A percentile compares a stretch with the other conserved stretches of the same genome.
These are phyloP conservation scores for Chaetomium tenue DNA, from an alignment of 495 filamentous ascomycete genomes.

Conservation along the genomic window DNA sequence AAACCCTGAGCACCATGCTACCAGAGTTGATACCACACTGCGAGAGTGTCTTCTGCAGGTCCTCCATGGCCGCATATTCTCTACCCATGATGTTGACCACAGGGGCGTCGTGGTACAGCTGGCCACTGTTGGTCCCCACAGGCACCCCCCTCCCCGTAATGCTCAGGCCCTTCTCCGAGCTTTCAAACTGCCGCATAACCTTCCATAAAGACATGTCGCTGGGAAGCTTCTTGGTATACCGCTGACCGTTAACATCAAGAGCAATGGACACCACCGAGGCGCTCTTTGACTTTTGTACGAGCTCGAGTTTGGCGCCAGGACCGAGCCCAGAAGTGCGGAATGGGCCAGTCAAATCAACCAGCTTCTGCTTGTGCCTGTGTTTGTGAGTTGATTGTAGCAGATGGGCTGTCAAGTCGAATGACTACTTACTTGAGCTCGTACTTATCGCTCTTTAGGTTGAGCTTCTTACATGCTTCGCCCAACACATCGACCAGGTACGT, in stretches of 20 bases:
- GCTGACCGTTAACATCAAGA: slow-evolving; percentile 72
- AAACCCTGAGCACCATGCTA: slow-evolving; percentile 70
- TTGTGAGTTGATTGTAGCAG: not conserved
- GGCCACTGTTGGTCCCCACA: slow-evolving; percentile 59
- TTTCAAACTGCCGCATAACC: slow-evolving; percentile 84
- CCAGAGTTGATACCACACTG: slow-evolving; percentile 84
- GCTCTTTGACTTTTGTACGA: slow-evolving; percentile 78
- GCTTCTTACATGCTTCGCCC: slow-evolving; percentile 79
- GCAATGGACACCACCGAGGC: slow-evolving; percentile 81
- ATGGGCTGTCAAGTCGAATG: not conserved
- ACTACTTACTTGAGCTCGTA: slow-evolving; percentile 73
- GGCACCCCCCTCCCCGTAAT: slow-evolving; percentile 77
- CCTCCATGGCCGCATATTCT: slow-evolving; percentile 69
- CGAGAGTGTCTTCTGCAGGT: slow-evolving; percentile 83
- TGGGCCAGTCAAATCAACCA: slow-evolving; percentile 76
- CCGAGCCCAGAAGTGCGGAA: slow-evolving; percentile 83
- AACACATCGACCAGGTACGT: slow-evolving; percentile 80
- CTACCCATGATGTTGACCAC: slow-evolving; percentile 77
- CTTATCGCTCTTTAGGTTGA: slow-evolving; percentile 66
- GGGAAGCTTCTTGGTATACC: slow-evolving; percentile 77
- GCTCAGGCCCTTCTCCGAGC: slow-evolving; percentile 60
- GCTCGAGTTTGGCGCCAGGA: slow-evolving; percentile 86
- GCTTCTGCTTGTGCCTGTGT: slow-evolving; percentile 71
- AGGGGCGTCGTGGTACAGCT: slow-evolving; percentile 82
- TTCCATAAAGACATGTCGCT: slow-evolving; percentile 84